These are phyloP conservation scores for Cucurbita argyrosperma DNA, from an alignment of 306 rosid species.

Conservation along the genomic window DNA sequence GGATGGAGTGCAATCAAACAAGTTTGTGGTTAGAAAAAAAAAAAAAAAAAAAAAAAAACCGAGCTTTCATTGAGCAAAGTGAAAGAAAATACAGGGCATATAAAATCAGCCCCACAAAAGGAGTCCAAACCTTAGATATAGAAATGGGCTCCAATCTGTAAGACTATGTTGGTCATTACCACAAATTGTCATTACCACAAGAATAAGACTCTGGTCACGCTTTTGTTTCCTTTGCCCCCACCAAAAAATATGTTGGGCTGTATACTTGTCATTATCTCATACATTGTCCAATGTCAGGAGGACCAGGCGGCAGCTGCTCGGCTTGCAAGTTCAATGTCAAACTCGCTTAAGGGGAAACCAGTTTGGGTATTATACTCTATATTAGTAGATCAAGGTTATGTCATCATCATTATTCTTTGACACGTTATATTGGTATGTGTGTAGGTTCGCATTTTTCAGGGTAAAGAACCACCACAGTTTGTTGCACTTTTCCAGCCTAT, in stretches of 20 bases:
- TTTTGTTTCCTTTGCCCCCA: background rate
- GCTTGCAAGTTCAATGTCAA: conserved; percentile 73
- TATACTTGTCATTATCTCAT: background rate
- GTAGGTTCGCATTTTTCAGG: conserved; percentile 84
- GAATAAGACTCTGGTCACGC: background rate
- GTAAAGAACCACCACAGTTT: conserved; percentile 88
- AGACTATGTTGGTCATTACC: too few species aligned
- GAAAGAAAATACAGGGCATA: too few species aligned
- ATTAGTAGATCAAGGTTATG: background rate
- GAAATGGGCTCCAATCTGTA: too few species aligned
- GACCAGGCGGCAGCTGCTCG: conserved; percentile 80
- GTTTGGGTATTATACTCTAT: conserved; percentile 50
- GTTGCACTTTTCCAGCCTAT: conserved; percentile 82
- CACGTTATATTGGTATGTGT: background rate
- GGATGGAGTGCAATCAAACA: too few species aligned
- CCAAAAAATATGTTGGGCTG: background rate
- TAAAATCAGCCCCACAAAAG: too few species aligned
- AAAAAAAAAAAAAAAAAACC: too few species aligned
- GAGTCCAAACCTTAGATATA: too few species aligned
- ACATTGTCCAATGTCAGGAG: conserved; percentile 40
- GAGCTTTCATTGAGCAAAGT: too few species aligned
- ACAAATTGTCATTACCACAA: too few species aligned
- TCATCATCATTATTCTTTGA: background rate
- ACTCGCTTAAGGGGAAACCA: conserved; percentile 96
- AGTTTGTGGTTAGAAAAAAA: too few species aligned